Percentiles rank a stretch among this genome's conserved stretches.
Evolutionary conservation across 352 stramenopile genomes (phyloP).

Genomic region (Globisporangium spiculum): DNA sequence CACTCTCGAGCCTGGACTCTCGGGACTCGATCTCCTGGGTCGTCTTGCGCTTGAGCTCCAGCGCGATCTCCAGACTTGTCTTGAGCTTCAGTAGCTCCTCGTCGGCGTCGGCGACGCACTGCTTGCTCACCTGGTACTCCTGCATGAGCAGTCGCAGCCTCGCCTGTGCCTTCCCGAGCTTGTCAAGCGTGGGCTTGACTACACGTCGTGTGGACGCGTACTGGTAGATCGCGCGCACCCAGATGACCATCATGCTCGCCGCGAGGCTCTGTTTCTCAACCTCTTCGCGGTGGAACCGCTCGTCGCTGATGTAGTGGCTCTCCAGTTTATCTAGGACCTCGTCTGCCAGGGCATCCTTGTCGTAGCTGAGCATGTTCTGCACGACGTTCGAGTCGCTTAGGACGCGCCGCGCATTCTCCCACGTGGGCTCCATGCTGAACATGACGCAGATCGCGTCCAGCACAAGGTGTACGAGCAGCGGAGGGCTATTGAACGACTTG

Average conservation of each 20-base stretch:
- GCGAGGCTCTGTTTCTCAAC: conserved; percentile 77
- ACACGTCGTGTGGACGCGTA: conserved; percentile 46
- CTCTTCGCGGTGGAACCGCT: conserved; percentile 57
- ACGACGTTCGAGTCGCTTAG: conserved; percentile 70
- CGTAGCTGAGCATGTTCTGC: conserved; percentile 60
- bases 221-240: conserved; percentile 66
- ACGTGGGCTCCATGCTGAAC: conserved; percentile 65
- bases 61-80: conserved; percentile 22
- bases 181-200: conserved; percentile 66
- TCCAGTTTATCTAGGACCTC: conserved; percentile 40
- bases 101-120: conserved; percentile 52
- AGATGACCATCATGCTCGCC: conserved; percentile 74
- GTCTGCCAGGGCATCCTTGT: conserved; percentile 64
- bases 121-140: conserved; percentile 66
- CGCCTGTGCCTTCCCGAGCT: conserved; percentile 53
- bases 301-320: conserved; percentile 46
- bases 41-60: conserved; percentile 27
- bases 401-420: conserved; percentile 66
- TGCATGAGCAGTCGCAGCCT: conserved; percentile 53
- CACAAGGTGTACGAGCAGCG: conserved; percentile 65
- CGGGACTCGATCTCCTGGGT: conserved; percentile 38
- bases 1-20: conserved; percentile 26
- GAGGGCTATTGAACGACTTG: conserved; percentile 79
- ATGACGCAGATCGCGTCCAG: conserved; percentile 71
- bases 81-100: conserved; percentile 24